Base-by-base conservation (phyloP, 2,329 filamentous ascomycete genomes). In the Aureobasidium pullulans region DNA sequence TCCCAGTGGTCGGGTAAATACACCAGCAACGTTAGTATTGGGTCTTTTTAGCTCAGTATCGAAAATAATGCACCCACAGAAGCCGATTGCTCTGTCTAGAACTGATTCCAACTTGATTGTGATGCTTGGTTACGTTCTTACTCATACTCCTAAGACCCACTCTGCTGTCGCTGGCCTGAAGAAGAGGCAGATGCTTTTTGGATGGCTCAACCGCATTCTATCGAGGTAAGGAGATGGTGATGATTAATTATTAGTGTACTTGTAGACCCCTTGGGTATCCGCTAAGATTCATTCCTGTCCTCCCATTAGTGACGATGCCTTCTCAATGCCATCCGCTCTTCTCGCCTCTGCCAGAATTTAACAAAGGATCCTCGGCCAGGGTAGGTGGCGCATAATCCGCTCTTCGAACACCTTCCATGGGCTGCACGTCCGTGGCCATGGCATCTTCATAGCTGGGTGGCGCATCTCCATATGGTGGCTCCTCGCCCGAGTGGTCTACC, bases 381-480 rank as follows among this genome's bases (percentile, higher is more conserved):
- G 67, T 62, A 37, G 76, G 76, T 16, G 76, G 76, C 59, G 70
- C 73, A 70, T 88, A 91, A 13, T 84, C 84, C 2, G 54, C 54
- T 31, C 86, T 84, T 66, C 91, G 79, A 29, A 86, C 76, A 62
- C 85, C 88, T 69, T 90, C 83, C 59, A 90, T 83, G 1, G 90
- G 89, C 37, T 83, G 86, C 62, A 94, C 74, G 61, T 86, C 83
- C 64, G 89, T 86, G 6, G 90, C 91, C 74, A 96, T 86, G 11
- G 90, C 91, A 73, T 96, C 92, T 73, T 96, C 91, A 69, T 97
- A 97, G 68, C 90, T 96, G 7, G 92, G 92, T 16, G 93, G 92
- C n/a, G 90, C 89, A 59, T 94, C 90, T 34, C 90, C 86, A 64
- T 82, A 78, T 2, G 44, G 44, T 43, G 49, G 40, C 23, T 60